A percentile compares a stretch with the other conserved stretches of the same genome.
phyloP scores from a whole-genome alignment of 768 basidiomycete genomes.

The Suillus lakei region DNA sequence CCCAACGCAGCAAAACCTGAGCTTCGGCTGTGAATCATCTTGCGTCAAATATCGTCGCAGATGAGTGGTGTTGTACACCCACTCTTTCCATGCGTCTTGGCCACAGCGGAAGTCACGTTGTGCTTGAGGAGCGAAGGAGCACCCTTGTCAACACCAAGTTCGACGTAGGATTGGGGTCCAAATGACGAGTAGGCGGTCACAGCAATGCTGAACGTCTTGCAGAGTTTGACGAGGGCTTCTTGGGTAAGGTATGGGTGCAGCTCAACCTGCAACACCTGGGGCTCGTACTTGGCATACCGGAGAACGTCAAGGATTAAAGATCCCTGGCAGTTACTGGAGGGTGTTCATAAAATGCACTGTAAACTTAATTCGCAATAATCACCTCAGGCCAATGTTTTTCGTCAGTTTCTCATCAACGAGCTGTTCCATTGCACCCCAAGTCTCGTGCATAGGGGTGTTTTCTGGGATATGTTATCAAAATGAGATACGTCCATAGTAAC shows the following conservation, averaged over 20 bases:
- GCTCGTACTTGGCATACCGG: constrained; percentile 72
- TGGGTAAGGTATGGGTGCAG: constrained; percentile 61
- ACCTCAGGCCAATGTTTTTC: constrained; percentile 84
- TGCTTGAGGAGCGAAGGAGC: constrained; percentile 59
- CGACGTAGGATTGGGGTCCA: constrained; percentile 61
- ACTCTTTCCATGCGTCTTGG: constrained; percentile 60
- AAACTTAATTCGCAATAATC: constrained; percentile 14
- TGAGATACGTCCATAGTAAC: neutral
- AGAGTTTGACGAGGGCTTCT: constrained; percentile 47
- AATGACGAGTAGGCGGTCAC: constrained; percentile 63
- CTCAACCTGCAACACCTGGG: constrained; percentile 65
- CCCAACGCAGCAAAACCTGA: constrained; percentile 81
- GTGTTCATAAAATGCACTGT: constrained; percentile 5
- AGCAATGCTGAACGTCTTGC: constrained; percentile 49
- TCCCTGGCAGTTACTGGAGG: constrained; percentile 71
- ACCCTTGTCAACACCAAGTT: constrained; percentile 64
- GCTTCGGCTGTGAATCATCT: constrained; percentile 40
- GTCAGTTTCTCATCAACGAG: constrained; percentile 71
- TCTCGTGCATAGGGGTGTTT: constrained; percentile 77
- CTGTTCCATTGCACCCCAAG: constrained; percentile 83
- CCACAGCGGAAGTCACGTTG: constrained; percentile 47
- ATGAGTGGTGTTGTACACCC: constrained; percentile 9
- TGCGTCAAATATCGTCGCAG: neutral
- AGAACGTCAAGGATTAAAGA: constrained; percentile 75
- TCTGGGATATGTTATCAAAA: constrained; percentile 38